Evolutionary conservation across 805 yeast genomes (phyloP).

Genomic region (Starmera dryadoides): DNA sequence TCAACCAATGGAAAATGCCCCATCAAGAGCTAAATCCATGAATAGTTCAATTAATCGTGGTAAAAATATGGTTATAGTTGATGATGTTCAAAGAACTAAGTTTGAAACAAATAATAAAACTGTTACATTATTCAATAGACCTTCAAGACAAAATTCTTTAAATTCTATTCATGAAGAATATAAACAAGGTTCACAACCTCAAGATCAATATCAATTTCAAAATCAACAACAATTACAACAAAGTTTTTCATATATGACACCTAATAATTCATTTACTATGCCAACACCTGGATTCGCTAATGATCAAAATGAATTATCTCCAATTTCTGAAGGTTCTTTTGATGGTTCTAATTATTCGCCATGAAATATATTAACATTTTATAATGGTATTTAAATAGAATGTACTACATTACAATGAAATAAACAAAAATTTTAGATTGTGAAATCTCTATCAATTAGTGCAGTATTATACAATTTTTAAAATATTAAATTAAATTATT

Average conservation of each 20-base stretch:
- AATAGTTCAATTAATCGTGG: conserved; percentile 8
- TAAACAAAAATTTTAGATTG: too few relatives aligned
- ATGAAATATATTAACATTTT: not conserved
- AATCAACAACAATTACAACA: not conserved
- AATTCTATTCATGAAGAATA: conserved; percentile 1
- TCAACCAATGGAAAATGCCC: not conserved
- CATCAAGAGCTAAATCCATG: conserved; percentile 9
- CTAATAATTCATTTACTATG: conserved; percentile 13
- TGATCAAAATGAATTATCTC: conserved; percentile 17
- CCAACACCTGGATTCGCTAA: conserved; percentile 15
- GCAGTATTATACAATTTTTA: too few relatives aligned
- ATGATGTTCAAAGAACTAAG: conserved; percentile 24
- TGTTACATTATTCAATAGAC: conserved; percentile 27
- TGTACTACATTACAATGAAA: too few relatives aligned
- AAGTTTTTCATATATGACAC: conserved; percentile 11
- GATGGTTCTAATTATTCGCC: conserved; percentile 15
- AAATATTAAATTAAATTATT: too few relatives aligned
- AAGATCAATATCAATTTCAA: not conserved
- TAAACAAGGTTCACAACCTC: not conserved
- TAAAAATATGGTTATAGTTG: conserved; percentile 16
- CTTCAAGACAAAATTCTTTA: conserved; percentile 4
- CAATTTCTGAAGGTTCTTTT: conserved; percentile 19
- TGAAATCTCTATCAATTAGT: too few relatives aligned
- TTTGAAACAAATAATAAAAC: conserved; percentile 29
- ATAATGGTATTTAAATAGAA: too few relatives aligned